phyloP scores from a whole-genome alignment of 495 filamentous ascomycete species.

The Tricharina praecox region DNA sequence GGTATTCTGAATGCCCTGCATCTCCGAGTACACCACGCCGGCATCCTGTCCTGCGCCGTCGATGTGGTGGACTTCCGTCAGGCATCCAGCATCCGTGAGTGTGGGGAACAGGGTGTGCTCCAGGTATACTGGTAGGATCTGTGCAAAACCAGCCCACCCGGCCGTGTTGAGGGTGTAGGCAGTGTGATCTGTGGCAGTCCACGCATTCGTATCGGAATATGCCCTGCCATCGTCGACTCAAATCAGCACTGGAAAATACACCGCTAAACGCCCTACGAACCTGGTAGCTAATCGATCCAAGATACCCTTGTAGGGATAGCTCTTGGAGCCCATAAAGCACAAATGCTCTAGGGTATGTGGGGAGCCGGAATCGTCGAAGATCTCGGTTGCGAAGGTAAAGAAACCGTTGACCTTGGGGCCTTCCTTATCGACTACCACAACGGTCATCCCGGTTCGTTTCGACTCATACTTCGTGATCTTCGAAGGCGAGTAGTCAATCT shows the following conservation, averaged over 20 bases:
- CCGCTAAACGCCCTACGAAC: no score
- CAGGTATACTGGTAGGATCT: slow-evolving; percentile 85
- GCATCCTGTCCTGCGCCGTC: slow-evolving; percentile 88
- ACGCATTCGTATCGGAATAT: slow-evolving; percentile 90
- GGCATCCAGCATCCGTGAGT: slow-evolving; percentile 77
- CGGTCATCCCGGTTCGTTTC: slow-evolving; percentile 78
- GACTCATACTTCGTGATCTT: slow-evolving; percentile 71
- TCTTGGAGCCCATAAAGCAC: slow-evolving; percentile 93
- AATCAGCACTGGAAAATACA: neutral
- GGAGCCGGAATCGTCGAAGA: slow-evolving; percentile 88
- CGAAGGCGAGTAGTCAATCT: slow-evolving; percentile 70
- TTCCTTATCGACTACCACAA: slow-evolving; percentile 76
- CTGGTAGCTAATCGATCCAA: slow-evolving; percentile 76
- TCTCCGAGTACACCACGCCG: slow-evolving; percentile 96
- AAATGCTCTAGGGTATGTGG: slow-evolving; percentile 95
- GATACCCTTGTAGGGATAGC: slow-evolving; percentile 83
- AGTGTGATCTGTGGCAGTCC: slow-evolving; percentile 91
- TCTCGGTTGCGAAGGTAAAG: slow-evolving; percentile 91
- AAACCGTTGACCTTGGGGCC: slow-evolving; percentile 89
- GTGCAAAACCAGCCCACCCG: slow-evolving; percentile 90
- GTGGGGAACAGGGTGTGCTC: slow-evolving; percentile 88
- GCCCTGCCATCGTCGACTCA: slow-evolving; percentile 34
- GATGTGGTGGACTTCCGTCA: slow-evolving; percentile 93
- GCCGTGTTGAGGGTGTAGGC: slow-evolving; percentile 88
- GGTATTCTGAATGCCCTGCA: slow-evolving; percentile 87